These are phyloP conservation scores for Fusarium buharicum DNA, from an alignment of 2,329 filamentous ascomycete genomes.

Conservation along the genomic window DNA sequence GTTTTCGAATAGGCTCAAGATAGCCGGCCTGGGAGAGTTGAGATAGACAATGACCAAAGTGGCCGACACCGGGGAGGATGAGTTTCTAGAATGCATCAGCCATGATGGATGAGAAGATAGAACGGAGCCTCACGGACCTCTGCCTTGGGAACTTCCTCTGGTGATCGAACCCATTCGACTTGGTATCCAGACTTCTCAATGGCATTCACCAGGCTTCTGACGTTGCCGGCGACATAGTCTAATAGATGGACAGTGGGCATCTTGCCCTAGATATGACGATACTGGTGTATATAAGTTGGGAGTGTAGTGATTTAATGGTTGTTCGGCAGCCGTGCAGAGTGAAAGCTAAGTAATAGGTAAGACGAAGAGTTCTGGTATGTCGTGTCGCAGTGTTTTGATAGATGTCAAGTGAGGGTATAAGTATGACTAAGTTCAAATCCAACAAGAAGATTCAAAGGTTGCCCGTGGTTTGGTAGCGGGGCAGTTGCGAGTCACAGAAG, in stretches of 20 bases:
- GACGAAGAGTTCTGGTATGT: background rate
- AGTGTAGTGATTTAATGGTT: slow-evolving; percentile 7
- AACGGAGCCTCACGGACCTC: slow-evolving; percentile 68
- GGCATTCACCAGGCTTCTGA: slow-evolving; percentile 95
- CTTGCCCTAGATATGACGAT: slow-evolving; percentile 43
- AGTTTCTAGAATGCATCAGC: slow-evolving; percentile 71
- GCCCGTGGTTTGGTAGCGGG: slow-evolving; percentile 34
- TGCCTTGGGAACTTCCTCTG: slow-evolving; percentile 84
- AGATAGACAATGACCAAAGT: slow-evolving; percentile 94
- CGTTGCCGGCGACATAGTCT: slow-evolving; percentile 95
- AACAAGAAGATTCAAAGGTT: slow-evolving; percentile 31
- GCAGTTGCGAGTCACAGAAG: slow-evolving; percentile 29
- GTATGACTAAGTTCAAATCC: slow-evolving; percentile 33
- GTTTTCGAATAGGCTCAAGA: slow-evolving; percentile 80
- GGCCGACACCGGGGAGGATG: slow-evolving; percentile 94
- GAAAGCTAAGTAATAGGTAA: background rate
- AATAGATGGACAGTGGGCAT: slow-evolving; percentile 83
- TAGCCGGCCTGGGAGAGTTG: slow-evolving; percentile 87
- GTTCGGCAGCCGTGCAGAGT: background rate
- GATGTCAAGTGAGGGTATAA: background rate
- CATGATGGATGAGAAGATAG: slow-evolving; percentile 6
- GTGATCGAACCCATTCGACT: slow-evolving; percentile 89
- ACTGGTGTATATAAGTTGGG: slow-evolving; percentile 13
- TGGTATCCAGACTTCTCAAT: slow-evolving; percentile 95
- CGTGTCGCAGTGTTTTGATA: slow-evolving; percentile 19